phyloP scores from a whole-genome alignment of 1,284 basidiomycete species.

The Ceratobasidium sp. region DNA sequence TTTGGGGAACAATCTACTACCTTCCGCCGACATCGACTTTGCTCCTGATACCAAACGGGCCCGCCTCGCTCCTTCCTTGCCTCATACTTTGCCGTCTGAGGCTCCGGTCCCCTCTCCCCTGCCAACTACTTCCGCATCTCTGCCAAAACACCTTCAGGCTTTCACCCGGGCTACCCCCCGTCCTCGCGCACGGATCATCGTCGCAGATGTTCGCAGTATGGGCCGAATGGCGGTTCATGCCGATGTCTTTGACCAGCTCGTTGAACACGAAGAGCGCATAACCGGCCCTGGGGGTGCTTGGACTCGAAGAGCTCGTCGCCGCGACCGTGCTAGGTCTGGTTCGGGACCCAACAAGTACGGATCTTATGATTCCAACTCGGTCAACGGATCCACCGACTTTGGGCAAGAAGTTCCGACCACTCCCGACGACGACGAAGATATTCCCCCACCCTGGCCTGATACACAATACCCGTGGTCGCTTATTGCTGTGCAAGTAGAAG shows the following conservation, averaged over 20 bases:
- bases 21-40: conserved; percentile 24
- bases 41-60: conserved; percentile 25
- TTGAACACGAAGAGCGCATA: conserved; percentile 41
- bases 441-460: conserved; percentile 48
- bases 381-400: background rate
- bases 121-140: conserved; percentile 34
- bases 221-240: conserved; percentile 50
- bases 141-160: conserved; percentile 36
- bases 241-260: conserved; percentile 45
- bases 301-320: conserved; percentile 42
- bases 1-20: background rate
- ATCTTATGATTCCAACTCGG: background rate
- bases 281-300: conserved; percentile 40
- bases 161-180: conserved; percentile 32
- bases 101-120: conserved; percentile 19
- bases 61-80: conserved; percentile 33
- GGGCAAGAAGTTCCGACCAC: background rate
- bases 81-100: conserved; percentile 1
- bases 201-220: conserved; percentile 48
- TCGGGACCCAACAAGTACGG: conserved; percentile 21
- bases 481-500: conserved; percentile 36
- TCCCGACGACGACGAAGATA: conserved; percentile 18
- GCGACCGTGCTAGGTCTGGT: conserved; percentile 43
- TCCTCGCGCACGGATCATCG: conserved; percentile 40
- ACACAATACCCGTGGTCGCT: conserved; percentile 48